Conservation (phyloP, 257 asterid species). For the Eustoma russellianum region DNA sequence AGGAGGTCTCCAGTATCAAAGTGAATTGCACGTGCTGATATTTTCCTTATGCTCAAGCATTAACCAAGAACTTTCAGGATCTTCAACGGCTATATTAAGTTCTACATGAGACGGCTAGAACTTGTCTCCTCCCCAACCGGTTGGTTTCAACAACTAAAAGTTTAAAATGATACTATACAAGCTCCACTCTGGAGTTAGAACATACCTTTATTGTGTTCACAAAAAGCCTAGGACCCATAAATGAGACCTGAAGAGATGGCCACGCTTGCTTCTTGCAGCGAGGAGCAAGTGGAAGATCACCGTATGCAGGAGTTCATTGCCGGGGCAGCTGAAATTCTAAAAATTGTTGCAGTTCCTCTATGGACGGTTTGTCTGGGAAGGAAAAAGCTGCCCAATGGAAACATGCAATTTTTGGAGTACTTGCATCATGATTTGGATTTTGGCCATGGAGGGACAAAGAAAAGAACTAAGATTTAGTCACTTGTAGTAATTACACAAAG, state of each 20-base stretch:
- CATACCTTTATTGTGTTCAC: constrained; percentile 81
- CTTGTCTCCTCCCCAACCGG: too few relatives aligned
- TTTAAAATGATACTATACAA: constrained; percentile 1
- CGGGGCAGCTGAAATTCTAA: constrained; percentile 85
- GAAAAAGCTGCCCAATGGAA: background rate
- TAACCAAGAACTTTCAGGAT: too few relatives aligned
- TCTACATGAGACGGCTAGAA: too few relatives aligned
- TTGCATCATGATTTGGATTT: background rate
- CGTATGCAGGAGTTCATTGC: constrained; percentile 91
- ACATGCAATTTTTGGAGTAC: background rate
- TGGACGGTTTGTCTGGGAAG: constrained; percentile 78
- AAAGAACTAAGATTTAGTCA: too few relatives aligned
- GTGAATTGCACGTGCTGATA: too few relatives aligned
- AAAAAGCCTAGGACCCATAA: constrained; percentile 85
- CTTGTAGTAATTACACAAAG: background rate
- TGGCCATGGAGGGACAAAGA: too few relatives aligned
- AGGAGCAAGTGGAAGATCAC: constrained; percentile 84
- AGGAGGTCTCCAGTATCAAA: too few relatives aligned
- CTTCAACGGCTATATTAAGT: too few relatives aligned
- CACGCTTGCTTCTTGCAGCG: constrained; percentile 56
- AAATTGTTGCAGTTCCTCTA: constrained; percentile 83
- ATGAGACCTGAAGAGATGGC: constrained; percentile 73
- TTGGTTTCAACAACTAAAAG: background rate
- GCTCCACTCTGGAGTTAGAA: background rate
- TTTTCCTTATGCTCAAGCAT: too few relatives aligned